phyloP scores from a whole-genome alignment of 768 basidiomycete species.

The Russula brevipes region DNA sequence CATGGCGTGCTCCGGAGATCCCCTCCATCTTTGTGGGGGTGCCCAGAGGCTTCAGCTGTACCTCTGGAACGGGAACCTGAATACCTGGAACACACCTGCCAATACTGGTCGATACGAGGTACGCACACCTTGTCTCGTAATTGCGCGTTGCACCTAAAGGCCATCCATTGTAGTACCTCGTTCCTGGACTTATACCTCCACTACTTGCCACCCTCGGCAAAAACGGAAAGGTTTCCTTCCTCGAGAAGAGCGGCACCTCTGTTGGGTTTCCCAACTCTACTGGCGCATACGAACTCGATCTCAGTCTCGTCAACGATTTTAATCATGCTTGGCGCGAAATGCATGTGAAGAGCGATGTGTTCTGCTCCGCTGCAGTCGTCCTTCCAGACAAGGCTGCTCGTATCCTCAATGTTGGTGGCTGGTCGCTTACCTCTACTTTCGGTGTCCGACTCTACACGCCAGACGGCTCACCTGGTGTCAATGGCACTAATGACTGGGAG shows the following conservation, averaged over 20 bases:
- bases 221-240: conserved; percentile 77
- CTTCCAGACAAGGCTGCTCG: conserved; percentile 71
- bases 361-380: conserved; percentile 69
- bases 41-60: conserved; percentile 43
- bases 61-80: conserved; percentile 35
- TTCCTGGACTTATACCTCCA: conserved; percentile 63
- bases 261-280: conserved; percentile 61
- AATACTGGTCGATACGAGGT: conserved; percentile 71
- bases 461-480: conserved; percentile 59
- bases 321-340: conserved; percentile 62
- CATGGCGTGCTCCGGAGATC: conserved; percentile 63
- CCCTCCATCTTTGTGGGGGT: conserved; percentile 62
- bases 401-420: conserved; percentile 61
- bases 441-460: conserved; percentile 73
- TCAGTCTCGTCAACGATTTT: conserved; percentile 46
- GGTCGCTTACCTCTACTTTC: conserved; percentile 67
- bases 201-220: conserved; percentile 70
- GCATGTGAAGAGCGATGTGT: conserved; percentile 73
- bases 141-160: background rate
- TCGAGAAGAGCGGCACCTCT: conserved; percentile 68
- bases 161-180: conserved; percentile 36
- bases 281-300: conserved; percentile 74
- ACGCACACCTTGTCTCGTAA: conserved; percentile 24
- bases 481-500: conserved; percentile 76
- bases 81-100: conserved; percentile 59